A percentile compares a stretch with the other conserved stretches of the same genome.
phyloP scores from a whole-genome alignment of 768 basidiomycete species.

The Phaeolepiota aurea region DNA sequence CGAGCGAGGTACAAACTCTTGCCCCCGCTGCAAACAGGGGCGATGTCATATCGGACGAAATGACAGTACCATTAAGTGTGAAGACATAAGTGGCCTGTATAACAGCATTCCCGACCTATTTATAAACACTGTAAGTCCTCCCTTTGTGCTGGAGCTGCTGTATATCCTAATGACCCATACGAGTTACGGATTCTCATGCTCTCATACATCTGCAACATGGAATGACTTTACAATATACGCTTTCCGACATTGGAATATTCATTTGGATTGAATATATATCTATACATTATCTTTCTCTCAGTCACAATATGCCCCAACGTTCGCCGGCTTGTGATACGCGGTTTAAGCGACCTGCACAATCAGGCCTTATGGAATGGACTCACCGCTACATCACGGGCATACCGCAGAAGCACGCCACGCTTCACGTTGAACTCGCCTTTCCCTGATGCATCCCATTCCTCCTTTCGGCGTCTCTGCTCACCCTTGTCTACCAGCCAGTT shows the following conservation, averaged over 20 bases:
- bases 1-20: too few species aligned
- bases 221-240: background rate
- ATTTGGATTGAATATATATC: background rate
- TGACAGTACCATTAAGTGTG: too few species aligned
- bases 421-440: slow-evolving; percentile 58
- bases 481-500: slow-evolving; percentile 67
- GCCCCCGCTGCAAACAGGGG: too few species aligned
- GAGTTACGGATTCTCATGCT: too few species aligned
- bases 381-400: slow-evolving; percentile 82
- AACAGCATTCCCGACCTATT: too few species aligned
- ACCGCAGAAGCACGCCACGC: slow-evolving; percentile 70
- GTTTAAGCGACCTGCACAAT: background rate
- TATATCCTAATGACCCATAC: too few species aligned
- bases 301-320: slow-evolving; percentile 76
- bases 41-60: too few species aligned
- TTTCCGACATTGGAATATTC: too few species aligned
- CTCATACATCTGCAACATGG: too few species aligned
- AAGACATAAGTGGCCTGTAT: too few species aligned
- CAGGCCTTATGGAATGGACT: slow-evolving; percentile 25
- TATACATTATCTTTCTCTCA: slow-evolving; percentile 21
- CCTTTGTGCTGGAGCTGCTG: too few species aligned
- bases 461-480: slow-evolving; percentile 50
- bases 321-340: slow-evolving; percentile 60
- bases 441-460: slow-evolving; percentile 64
- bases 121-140: too few species aligned